Evolutionary conservation across 441 rosid species (phyloP).

Genomic region (Theobroma grandiflorum): DNA sequence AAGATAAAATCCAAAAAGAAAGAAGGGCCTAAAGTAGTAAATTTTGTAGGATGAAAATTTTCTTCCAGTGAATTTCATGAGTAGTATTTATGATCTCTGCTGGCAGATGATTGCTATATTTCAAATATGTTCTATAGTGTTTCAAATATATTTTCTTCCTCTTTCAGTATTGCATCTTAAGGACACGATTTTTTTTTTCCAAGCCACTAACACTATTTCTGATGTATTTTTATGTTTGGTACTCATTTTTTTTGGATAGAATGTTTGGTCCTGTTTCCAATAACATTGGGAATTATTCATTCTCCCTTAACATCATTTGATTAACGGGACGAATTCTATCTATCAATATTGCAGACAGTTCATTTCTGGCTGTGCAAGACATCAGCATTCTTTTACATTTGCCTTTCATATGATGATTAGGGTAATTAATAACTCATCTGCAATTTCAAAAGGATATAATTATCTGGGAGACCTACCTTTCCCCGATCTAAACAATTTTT

Average conservation of each 20-base stretch:
- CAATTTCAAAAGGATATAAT: background rate
- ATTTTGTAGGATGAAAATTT: constrained; percentile 54
- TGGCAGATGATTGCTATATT: background rate
- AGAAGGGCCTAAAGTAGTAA: constrained; percentile 74
- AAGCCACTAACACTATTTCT: background rate
- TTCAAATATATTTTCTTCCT: background rate
- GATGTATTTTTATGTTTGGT: background rate
- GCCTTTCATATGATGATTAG: background rate
- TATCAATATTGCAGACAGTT: background rate
- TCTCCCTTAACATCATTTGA: background rate
- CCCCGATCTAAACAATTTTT: background rate
- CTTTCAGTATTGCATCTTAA: background rate
- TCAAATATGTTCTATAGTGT: background rate
- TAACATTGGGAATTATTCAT: background rate
- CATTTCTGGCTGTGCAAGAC: constrained; percentile 11
- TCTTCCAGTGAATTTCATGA: background rate
- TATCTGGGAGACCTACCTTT: background rate
- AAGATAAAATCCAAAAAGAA: constrained; percentile 56
- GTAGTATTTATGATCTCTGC: background rate
- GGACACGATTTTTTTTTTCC: background rate
- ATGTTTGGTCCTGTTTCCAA: background rate
- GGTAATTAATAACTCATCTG: background rate
- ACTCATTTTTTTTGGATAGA: too few species aligned
- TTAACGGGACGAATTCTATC: background rate
- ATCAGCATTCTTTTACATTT: background rate